Conservation (phyloP, 306 rosid species). For the Citrullus colocynthis region DNA sequence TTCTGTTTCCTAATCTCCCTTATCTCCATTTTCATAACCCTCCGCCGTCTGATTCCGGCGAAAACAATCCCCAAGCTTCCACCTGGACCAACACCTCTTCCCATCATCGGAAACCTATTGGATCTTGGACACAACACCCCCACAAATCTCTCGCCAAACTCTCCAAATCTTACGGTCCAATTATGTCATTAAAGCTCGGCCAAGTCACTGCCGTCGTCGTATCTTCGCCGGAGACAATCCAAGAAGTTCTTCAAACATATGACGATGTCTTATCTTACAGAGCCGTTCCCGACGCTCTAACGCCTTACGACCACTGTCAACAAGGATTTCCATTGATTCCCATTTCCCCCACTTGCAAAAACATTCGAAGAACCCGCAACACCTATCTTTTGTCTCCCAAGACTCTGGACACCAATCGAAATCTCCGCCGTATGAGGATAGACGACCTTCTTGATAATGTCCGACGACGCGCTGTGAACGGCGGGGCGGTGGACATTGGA, state of each 20-base stretch:
- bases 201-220: slow-evolving; percentile 30
- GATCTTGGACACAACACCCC: slow-evolving; percentile 39
- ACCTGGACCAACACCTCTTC: slow-evolving; percentile 38
- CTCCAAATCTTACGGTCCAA: slow-evolving; percentile 32
- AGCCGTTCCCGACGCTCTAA: slow-evolving; percentile 18
- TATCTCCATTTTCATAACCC: neutral
- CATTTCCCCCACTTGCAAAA: slow-evolving; percentile 21
- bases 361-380: slow-evolving; percentile 24
- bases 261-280: slow-evolving; percentile 30
- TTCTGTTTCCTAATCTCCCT: neutral
- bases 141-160: slow-evolving; percentile 30
- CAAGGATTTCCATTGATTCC: slow-evolving; percentile 25
- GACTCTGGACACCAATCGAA: slow-evolving; percentile 22
- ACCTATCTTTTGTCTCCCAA: slow-evolving; percentile 17
- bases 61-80: slow-evolving; percentile 18
- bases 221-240: slow-evolving; percentile 29
- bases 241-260: slow-evolving; percentile 27
- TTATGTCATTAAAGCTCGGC: slow-evolving; percentile 37
- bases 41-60: neutral
- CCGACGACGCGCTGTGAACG: neutral
- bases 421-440: slow-evolving; percentile 9
- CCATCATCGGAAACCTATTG: slow-evolving; percentile 42
- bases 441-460: neutral
- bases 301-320: slow-evolving; percentile 1
- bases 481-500: slow-evolving; percentile 31